Evolutionary conservation across 331 rosid species (phyloP).

Genomic region (Cydonia oblonga): DNA sequence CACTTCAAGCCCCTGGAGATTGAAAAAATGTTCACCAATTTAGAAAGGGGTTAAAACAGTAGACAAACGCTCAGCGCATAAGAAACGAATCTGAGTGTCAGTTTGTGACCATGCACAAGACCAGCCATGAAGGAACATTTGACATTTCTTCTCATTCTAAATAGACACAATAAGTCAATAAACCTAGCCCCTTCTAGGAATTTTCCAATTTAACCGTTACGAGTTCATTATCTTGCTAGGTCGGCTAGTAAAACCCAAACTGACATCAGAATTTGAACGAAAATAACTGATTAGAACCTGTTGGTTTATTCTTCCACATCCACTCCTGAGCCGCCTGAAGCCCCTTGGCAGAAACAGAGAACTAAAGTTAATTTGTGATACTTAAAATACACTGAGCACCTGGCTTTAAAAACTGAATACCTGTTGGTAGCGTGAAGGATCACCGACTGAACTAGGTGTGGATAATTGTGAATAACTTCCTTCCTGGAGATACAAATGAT

Average conservation of each 20-base stretch:
- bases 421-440: slow-evolving; percentile 45
- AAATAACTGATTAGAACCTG: slow-evolving; percentile 42
- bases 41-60: neutral
- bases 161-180: too few relatives aligned
- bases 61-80: neutral
- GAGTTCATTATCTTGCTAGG: too few relatives aligned
- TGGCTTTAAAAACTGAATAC: slow-evolving; percentile 11
- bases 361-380: slow-evolving; percentile 9
- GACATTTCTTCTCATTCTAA: neutral
- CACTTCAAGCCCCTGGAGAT: slow-evolving; percentile 7
- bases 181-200: too few relatives aligned
- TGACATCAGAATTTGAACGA: neutral
- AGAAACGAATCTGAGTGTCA: neutral
- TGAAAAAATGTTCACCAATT: neutral
- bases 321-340: slow-evolving; percentile 54
- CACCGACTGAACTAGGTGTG: slow-evolving; percentile 25
- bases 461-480: slow-evolving; percentile 44
- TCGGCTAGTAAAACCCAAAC: too few relatives aligned
- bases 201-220: too few relatives aligned
- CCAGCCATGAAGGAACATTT: neutral
- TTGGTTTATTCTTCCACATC: slow-evolving; percentile 79
- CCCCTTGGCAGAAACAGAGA: slow-evolving; percentile 38
- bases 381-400: neutral
- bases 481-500: slow-evolving; percentile 37
- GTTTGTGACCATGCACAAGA: neutral